Base-by-base conservation (phyloP, 257 asterid species). In the Mitragyna speciosa region DNA sequence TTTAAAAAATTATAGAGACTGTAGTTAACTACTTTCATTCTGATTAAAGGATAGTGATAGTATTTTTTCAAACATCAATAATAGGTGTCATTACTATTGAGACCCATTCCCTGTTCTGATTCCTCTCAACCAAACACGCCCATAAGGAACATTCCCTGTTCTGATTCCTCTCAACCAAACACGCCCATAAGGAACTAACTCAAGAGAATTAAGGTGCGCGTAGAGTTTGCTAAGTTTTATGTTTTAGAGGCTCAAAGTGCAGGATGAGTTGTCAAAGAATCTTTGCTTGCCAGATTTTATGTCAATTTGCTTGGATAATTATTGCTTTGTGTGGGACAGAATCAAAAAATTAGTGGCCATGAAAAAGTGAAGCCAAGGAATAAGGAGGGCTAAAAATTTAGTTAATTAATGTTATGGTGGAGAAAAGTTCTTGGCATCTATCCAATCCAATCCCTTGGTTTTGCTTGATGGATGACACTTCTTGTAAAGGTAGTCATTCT, bases 191-290 rank as follows among this genome's bases (percentile, higher is more conserved):
- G n/a, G n/a, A n/a, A n/a, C n/a, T n/a, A n/a, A n/a, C n/a, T n/a
- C n/a, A n/a, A n/a, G n/a, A n/a, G n/a, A n/a, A n/a, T n/a, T n/a
- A n/a, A n/a, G 16, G n/a, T 12, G 52, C 17, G 52, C 59, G 51
- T 56, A 0, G 52, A 56, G 58, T 17, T 47, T 77, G 20, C 11
- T 19, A 72, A 72, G 61, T n/a, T n/a, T n/a, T 41, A 59, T 59
- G 30, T 4, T 19, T 49, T 17, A 49, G 74, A 20, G 7, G 68
- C 47, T 15, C 26, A 52, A 77, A 67, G 5, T 43, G 67, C 48
- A 33, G 15, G 26, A 45, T 68, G 69, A 43, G 43, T 33, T 78
- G 56, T 78, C 68, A 49, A 78, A 68, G 58, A 78, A 78, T 78
- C 76, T 68, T 78, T 51, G 49, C 67, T 36, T 12, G 12, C 4